These are phyloP conservation scores for Hanseniaspora uvarum DNA, from an alignment of 1,139 yeast species.

Conservation along the genomic window DNA sequence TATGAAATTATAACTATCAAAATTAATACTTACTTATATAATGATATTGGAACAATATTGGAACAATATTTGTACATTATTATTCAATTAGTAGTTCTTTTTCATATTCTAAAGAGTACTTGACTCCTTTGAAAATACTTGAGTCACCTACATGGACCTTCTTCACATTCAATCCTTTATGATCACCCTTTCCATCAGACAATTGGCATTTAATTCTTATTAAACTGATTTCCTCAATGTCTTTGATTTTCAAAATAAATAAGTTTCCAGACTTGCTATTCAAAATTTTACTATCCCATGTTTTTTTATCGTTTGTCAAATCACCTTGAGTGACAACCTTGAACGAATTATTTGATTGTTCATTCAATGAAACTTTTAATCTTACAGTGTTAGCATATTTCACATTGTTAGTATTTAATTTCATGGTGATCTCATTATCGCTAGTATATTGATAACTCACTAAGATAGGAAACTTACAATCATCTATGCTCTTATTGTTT, in stretches of 20 bases:
- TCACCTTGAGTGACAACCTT: conserved; percentile 13
- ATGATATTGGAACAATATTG: too few species aligned
- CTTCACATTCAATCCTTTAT: conserved; percentile 6
- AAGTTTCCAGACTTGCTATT: background rate
- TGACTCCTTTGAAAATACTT: conserved; percentile 13
- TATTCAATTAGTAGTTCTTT: conserved; percentile 9
- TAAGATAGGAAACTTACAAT: conserved; percentile 3
- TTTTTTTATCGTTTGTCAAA: background rate
- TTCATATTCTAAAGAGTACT: background rate
- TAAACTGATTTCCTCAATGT: background rate
- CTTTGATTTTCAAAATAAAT: conserved; percentile 10
- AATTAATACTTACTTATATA: too few species aligned
- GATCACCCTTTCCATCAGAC: conserved; percentile 12
- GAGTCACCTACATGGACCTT: conserved; percentile 2
- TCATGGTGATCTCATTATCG: conserved; percentile 5
- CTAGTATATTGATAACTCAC: conserved; percentile 10
- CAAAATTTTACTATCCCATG: conserved; percentile 3
- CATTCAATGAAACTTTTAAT: background rate
- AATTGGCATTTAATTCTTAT: conserved; percentile 2
- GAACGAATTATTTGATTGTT: background rate
- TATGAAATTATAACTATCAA: too few species aligned
- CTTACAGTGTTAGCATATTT: background rate
- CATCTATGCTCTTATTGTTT: background rate
- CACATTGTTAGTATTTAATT: conserved; percentile 9
- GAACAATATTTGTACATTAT: too few species aligned